Evolutionary conservation across 2,329 filamentous ascomycete genomes (phyloP), one percentile per base, ranked within the genome.

Genomic region (Leptographium galeiforme): DNA sequence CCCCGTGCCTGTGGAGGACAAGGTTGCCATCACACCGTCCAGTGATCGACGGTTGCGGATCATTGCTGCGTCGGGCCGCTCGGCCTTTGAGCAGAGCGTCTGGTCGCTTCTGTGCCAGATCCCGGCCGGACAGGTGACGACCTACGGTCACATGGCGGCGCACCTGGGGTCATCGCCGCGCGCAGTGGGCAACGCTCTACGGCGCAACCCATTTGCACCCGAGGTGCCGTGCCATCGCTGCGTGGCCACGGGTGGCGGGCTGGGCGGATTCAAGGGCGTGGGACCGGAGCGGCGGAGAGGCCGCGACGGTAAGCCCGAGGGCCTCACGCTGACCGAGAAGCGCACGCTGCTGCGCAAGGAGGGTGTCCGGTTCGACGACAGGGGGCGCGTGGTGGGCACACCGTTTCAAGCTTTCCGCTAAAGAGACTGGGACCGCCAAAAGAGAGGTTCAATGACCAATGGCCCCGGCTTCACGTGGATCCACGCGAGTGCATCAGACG

Each of bases 151-250:
- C 1, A 72, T 95, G 52, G 81, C 89, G 0, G 73, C 73, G 10
- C 77, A 84, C 55, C 74, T 91, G 16, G 66, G 72, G 12, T 88
- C 85, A 25, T 87, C 84, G 4, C 84, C 87, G 2, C 75, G 87
- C 44, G 87, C 87, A 0, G 79, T 93, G 6, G 87, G 87, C 16
- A 88, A 86, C 55, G 87, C 87, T 2, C 72, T 94, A 63, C 77
- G 85, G 18, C 72, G 76, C 11, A 95, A 95, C 64, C 88, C 88
- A 0, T 94, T 91, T 61, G 88, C 89, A 14, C 88, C 89, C 0
- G 76, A 79, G 38, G 84, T 91, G 6, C 89, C 88, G 1, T 94
- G 88, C 57, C 88, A 94, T 67, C 77, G 89, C 11, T 84, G 91
- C 25, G 78, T 94, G 48, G 85, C 86, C 7, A 83, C 81, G 43